phyloP scores from a whole-genome alignment of 371 early-diverging fungal genomes.

The Mucor velutinosus region DNA sequence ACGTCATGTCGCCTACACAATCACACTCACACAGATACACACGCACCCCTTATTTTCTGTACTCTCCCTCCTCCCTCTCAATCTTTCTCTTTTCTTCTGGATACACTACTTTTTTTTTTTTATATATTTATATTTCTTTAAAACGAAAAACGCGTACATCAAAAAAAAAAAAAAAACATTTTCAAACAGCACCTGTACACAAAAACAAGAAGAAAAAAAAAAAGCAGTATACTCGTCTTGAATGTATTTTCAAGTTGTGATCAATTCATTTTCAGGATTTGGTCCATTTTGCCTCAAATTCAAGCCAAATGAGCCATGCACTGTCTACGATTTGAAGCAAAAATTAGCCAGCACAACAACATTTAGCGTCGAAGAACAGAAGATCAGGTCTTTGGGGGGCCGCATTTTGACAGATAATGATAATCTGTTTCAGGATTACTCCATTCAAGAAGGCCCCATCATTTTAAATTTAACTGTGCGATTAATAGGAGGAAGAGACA shows the following conservation, averaged over 20 bases:
- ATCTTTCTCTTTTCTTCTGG: no score
- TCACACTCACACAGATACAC: no score
- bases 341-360: conserved; percentile 9
- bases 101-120: no score
- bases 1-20: no score
- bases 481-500: conserved; percentile 13
- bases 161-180: no score
- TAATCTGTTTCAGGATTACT: conserved; percentile 10
- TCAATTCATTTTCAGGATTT: conserved; percentile 27
- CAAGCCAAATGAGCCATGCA: conserved; percentile 3
- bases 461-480: conserved; percentile 24
- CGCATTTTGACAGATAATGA: conserved; percentile 19
- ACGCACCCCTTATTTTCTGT: no score
- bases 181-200: neutral
- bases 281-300: conserved; percentile 26
- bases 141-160: neutral
- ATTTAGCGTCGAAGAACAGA: conserved; percentile 17
- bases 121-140: no score
- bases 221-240: neutral
- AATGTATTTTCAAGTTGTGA: conserved; percentile 27
- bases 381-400: conserved; percentile 22
- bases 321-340: conserved; percentile 20
- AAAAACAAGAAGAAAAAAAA: neutral
- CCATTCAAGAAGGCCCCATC: conserved; percentile 9
- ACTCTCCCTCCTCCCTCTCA: no score